Evolutionary conservation across 139 green algal genomes (phyloP), one percentile per base, ranked within the genome.

Genomic region (Haematococcus sp.): DNA sequence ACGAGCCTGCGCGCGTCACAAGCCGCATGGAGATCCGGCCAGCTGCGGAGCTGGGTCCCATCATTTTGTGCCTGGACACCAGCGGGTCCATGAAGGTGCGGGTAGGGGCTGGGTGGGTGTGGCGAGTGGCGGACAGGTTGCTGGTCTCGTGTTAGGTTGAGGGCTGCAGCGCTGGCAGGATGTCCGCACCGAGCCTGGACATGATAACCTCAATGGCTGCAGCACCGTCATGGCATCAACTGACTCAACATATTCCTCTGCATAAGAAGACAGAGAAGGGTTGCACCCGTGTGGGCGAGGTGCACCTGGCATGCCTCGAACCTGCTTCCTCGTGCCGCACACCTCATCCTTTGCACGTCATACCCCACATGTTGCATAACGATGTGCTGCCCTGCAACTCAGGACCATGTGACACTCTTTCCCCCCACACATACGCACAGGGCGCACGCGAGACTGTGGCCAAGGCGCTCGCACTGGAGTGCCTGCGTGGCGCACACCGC

Each of bases 31-130:
- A 97, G 80, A 86, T 96, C 54, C 90, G 93, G 7, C 93, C 93
- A 22, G 90, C 93, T 13, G 92, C 91, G 7, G 93, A 97, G 79
- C 81, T 93, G 71, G 93, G 93, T 0, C 93, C 93, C 46, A 97
- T 98, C 85, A 95, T 98, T 59, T 75, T 95, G 56, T 98, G 93
- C 76, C 82, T 98, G 22, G 93, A 98, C 81, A 98, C 93, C 30
- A 85, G 61, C 40, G 86, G 83, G 51, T 86, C 76, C 17, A 93
- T 93, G 88, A 34, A 61, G 44, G 64, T 74, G 40, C 40, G 69
- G 17, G 17, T 63, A 15, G 55, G 20, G 54, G 25, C 55, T 28
- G 15, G 13, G 15, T 63, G 17, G 7, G 17, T 28, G 19, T 28
- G 17, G 9, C 55, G 55, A 19, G 19, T 32, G 15, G 55, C 20